Evolutionary conservation across 805 yeast species (phyloP), one percentile per base, ranked within the genome.

Genomic region (Wickerhamiella alocasiicola): DNA sequence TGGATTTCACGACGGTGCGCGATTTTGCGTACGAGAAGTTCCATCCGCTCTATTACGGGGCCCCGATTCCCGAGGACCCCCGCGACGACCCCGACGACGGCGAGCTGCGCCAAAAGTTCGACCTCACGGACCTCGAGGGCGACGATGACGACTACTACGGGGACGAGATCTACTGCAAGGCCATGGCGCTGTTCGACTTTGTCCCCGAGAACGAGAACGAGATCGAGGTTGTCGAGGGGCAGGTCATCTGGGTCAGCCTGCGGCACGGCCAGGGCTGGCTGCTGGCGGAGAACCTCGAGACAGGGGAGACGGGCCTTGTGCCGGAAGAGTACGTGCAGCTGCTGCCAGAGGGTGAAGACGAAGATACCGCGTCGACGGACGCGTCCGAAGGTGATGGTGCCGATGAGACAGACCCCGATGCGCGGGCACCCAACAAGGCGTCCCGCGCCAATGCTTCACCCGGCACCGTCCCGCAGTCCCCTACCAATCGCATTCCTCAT

Each of bases 231-330:
- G 61, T 54, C 11, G 93, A 80, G 51, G 94, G 95, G 26, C 96
- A 91, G 60, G 59, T 74, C 11, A 74, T 91, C 2, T 78, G 85
- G 72, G 80, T 91, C 23, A 75, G 79, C 44, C 88, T 87, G 58
- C 74, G 93, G 43, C 95, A 88, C 57, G 97, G 97, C 19, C 96
- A 88, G 57, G 99, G 99, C 6, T 91, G 98, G 99, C 69, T 91
- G 3, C 96, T 91, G 39, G 97, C 96, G 0, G 69, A 69, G 45
- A 85, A 84, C 53, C 78, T 82, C 1, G 66, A 55, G 20, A 69
- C 80, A 2, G 84, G 83, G 1, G 80, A 77, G 47, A 81, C 93
- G 9, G 98, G 98, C 2, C 70, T 91, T 39, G 94, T 91, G 5
- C 98, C 98, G 1, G 94, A 87, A 53, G 95, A 82, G 52, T 91